Evolutionary conservation across 2,329 filamentous ascomycete species (phyloP), one percentile per base, ranked within the genome.

Genomic region (Cadophora luteo-olivacea): DNA sequence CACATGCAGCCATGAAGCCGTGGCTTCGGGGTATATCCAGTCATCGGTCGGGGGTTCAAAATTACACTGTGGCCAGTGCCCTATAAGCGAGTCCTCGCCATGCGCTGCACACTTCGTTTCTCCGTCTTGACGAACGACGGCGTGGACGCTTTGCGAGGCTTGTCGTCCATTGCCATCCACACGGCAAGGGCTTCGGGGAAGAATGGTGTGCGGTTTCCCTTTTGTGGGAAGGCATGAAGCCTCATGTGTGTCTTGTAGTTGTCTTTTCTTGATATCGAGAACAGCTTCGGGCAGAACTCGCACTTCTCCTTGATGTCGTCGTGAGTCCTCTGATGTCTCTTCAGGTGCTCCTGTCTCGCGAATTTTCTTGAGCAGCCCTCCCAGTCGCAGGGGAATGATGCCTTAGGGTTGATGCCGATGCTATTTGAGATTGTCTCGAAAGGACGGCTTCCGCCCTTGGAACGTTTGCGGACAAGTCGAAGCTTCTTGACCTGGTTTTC

Each of bases 401-500:
- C 57, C 33, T 45, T 60, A 2, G 57, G 57, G 36, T 60, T 60
- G 9, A 60, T 7, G 11, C 57, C 57, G 22, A 60, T 41, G 33
- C n/a, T 36, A 22, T 16, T 41, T 1, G 36, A 60, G 3, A 41
- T 9, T 22, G 5, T 14, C 8, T 41, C 36, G 22, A 25, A 60
- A 2, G 24, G 9, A 19, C 52, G 25, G 45, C 57, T 11, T 12
- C 22, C n/a, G 8, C 33, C 14, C 9, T 19, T 25, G 22, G 57
- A 38, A 19, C 57, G 33, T 38, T 60, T 60, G 1, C 22, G 22
- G 1, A 36, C 22, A 19, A 60, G 36, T 1, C 33, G 33, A 41
- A 41, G 38, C 22, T 60, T 60, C 57, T 60, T 60, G 57, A 22
- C 8, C n/a, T 60, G 11, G 11, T 60, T 38, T 41, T 25, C 33